phyloP scores from a whole-genome alignment of 176 grass and related monocot genomes.

The Pontederia crassipes region DNA sequence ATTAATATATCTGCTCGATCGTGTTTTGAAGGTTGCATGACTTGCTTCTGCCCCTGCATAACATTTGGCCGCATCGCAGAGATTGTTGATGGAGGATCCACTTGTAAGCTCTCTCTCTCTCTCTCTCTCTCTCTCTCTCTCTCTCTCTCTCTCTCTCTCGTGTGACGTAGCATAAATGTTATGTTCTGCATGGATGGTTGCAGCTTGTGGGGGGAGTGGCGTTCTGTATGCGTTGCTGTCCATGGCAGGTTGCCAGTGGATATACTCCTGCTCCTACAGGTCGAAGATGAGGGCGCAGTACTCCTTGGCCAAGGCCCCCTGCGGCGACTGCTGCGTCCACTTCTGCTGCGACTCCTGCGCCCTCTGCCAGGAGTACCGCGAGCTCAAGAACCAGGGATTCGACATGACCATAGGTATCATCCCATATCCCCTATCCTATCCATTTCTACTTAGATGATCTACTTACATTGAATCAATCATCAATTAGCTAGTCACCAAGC shows the following conservation, averaged over 20 bases:
- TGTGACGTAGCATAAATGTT: not conserved
- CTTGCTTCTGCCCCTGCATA: constrained; percentile 58
- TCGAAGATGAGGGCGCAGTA: constrained; percentile 32
- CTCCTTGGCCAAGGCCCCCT: constrained; percentile 29
- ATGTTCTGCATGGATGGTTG: not conserved
- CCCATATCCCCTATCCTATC: not conserved
- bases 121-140: not conserved
- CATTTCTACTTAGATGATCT: not conserved
- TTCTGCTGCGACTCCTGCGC: constrained; percentile 45
- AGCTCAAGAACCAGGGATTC: constrained; percentile 53
- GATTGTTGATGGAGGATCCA: constrained; percentile 45
- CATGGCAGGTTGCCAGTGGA: constrained; percentile 21
- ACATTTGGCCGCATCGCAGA: constrained; percentile 62
- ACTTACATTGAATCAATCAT: not conserved
- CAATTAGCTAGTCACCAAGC: not conserved
- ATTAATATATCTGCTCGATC: not conserved
- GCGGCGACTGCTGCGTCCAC: constrained; percentile 60
- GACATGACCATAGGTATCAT: constrained; percentile 38
- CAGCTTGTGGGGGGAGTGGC: constrained; percentile 39
- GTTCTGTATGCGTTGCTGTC: constrained; percentile 30
- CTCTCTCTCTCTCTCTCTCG: not conserved
- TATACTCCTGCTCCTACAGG: constrained; percentile 57
- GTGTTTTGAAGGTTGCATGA: constrained; percentile 34
- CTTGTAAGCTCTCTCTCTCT: constrained; percentile 24
- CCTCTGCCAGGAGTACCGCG: constrained; percentile 54